Evolutionary conservation across 2,329 filamentous ascomycete species (phyloP).

Genomic region (Aspergillus pseudoviridinutans): DNA sequence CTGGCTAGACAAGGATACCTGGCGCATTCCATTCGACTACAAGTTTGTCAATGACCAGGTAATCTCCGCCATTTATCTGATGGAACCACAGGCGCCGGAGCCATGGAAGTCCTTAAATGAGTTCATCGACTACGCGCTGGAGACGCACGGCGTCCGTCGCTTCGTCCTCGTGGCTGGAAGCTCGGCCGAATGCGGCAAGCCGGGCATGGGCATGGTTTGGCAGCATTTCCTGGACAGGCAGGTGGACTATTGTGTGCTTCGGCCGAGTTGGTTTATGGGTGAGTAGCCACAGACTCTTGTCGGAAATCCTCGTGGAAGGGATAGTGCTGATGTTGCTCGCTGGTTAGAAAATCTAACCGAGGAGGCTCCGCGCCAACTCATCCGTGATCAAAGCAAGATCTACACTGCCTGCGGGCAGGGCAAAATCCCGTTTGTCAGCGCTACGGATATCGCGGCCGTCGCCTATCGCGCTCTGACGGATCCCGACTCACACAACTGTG

Average conservation of each 20-base stretch:
- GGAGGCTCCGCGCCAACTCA: slow-evolving; percentile 24
- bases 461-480: slow-evolving; percentile 41
- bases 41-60: slow-evolving; percentile 3
- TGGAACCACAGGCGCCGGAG: slow-evolving; percentile 15
- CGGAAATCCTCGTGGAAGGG: not conserved
- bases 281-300: not conserved
- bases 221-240: slow-evolving; percentile 37
- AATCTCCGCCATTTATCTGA: slow-evolving; percentile 41
- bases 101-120: not conserved
- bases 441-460: slow-evolving; percentile 46
- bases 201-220: slow-evolving; percentile 36
- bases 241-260: slow-evolving; percentile 42
- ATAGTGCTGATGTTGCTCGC: not conserved
- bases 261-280: slow-evolving; percentile 52
- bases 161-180: slow-evolving; percentile 46
- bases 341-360: slow-evolving; percentile 44
- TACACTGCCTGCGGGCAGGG: slow-evolving; percentile 44
- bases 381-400: slow-evolving; percentile 41
- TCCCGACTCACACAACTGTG: slow-evolving; percentile 38
- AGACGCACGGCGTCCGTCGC: slow-evolving; percentile 34
- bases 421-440: slow-evolving; percentile 46
- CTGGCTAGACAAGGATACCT: slow-evolving; percentile 45
- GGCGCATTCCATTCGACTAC: slow-evolving; percentile 29
- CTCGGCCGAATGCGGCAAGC: slow-evolving; percentile 32
- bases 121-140: slow-evolving; percentile 42